Evolutionary conservation across 106 monocot genomes (phyloP).

Genomic region (Ottelia alismoides): DNA sequence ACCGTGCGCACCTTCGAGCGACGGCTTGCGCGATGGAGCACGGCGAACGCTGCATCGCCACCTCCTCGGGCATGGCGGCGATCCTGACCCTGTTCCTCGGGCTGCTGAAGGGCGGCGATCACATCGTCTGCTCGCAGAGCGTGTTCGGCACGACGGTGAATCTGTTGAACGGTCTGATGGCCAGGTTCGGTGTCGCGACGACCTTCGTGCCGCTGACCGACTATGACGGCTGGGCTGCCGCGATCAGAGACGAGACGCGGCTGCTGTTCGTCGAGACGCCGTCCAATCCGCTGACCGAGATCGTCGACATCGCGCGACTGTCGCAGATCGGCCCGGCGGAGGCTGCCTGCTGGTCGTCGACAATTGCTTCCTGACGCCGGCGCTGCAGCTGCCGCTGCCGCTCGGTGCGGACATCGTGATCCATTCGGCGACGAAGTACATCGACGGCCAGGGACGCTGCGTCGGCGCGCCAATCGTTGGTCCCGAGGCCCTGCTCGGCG

Average conservation of each 20-base stretch:
- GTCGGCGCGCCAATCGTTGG: not conserved
- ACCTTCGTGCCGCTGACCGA: not conserved
- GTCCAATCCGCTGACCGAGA: no score
- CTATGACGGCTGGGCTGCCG: not conserved
- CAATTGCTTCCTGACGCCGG: not conserved
- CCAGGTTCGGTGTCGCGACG: not conserved
- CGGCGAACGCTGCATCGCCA: not conserved
- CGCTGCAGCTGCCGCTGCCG: not conserved
- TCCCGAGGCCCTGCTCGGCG: not conserved
- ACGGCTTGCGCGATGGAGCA: not conserved
- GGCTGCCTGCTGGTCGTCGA: not conserved
- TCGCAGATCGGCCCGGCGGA: not conserved
- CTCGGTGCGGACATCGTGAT: not conserved
- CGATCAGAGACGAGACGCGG: not conserved
- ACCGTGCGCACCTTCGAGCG: not conserved
- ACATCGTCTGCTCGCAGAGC: not conserved
- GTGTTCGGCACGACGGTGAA: not conserved
- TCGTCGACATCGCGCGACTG: not conserved
- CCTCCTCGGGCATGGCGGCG: not conserved
- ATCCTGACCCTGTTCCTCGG: not conserved
- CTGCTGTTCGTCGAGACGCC: not conserved
- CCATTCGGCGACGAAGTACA: not conserved
- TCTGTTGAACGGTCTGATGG: not conserved
- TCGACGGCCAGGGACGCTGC: not conserved
- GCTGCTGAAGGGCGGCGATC: not conserved